Evolutionary conservation across 106 monocot genomes (phyloP).

Genomic region (Agapanthus africanus): DNA sequence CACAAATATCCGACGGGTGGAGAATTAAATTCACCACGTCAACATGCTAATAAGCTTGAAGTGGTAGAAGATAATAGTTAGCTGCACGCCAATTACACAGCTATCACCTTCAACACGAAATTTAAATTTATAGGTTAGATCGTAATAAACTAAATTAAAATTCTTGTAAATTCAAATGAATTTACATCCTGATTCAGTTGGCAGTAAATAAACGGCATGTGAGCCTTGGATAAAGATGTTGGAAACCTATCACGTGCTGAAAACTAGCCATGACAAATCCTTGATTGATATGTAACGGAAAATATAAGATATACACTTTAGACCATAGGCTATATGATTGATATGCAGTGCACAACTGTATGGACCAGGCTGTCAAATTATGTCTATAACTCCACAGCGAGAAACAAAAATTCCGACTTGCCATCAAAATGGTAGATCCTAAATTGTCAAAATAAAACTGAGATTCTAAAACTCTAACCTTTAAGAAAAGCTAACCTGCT

Average conservation of each 20-base stretch:
- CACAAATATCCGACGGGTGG: not conserved
- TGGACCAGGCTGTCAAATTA: not conserved
- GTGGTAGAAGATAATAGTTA: no score
- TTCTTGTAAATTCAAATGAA: not conserved
- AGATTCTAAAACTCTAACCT: not conserved
- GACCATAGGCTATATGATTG: not conserved
- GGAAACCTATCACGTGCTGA: not conserved
- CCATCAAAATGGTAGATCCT: not conserved
- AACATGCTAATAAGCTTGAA: no score
- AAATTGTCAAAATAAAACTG: not conserved
- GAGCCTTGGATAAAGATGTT: not conserved
- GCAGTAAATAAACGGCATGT: not conserved
- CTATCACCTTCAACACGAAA: not conserved
- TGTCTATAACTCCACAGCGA: not conserved
- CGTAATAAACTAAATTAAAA: not conserved
- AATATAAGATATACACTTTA: not conserved
- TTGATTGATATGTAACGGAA: not conserved
- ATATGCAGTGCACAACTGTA: not conserved
- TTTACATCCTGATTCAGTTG: not conserved
- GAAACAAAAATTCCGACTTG: not conserved
- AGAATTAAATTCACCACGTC: not conserved
- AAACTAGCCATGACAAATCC: not conserved
- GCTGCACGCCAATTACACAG: not conserved
- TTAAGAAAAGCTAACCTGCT: slow-evolving; percentile 40
- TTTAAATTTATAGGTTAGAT: not conserved